Percentiles rank a stretch among this genome's conserved stretches.
These are phyloP conservation scores for Eustoma russellianum DNA, from an alignment of 257 asterid species.

Conservation along the genomic window DNA sequence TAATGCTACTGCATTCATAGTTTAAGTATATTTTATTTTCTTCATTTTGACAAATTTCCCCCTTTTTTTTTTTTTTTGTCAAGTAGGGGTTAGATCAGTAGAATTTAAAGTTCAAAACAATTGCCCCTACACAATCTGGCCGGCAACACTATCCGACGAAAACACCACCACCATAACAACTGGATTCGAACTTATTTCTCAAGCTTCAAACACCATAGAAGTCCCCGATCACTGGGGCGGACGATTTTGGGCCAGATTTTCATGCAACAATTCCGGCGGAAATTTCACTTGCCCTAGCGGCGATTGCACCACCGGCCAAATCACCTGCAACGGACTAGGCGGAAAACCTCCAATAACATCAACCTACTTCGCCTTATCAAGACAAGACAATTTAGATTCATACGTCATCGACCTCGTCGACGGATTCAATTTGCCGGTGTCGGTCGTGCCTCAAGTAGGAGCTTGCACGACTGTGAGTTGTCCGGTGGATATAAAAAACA, in stretches of 20 bases:
- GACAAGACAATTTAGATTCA: neutral
- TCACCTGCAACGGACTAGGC: slow-evolving; percentile 9
- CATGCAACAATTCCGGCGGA: slow-evolving; percentile 18
- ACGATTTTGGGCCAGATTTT: slow-evolving; percentile 40
- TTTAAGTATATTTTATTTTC: too few relatives aligned
- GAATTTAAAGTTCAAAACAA: slow-evolving; percentile 29
- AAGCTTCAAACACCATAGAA: slow-evolving; percentile 12
- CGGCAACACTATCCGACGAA: slow-evolving; percentile 32
- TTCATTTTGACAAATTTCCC: too few relatives aligned
- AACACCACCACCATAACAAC: slow-evolving; percentile 19
- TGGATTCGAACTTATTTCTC: slow-evolving; percentile 31
- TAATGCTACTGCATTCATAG: too few relatives aligned
- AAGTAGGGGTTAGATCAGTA: slow-evolving; percentile 25
- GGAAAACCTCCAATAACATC: slow-evolving; percentile 13
- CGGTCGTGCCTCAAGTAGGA: slow-evolving; percentile 32
- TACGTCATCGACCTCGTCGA: slow-evolving; percentile 32
- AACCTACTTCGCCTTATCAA: slow-evolving; percentile 10
- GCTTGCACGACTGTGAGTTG: slow-evolving; percentile 40
- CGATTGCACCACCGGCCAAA: slow-evolving; percentile 31
- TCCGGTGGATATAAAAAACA: slow-evolving; percentile 30
- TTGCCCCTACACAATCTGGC: slow-evolving; percentile 43
- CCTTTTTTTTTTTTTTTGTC: neutral
- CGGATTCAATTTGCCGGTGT: slow-evolving; percentile 55
- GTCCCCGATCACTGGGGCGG: slow-evolving; percentile 38
- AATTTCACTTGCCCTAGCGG: slow-evolving; percentile 30